Evolutionary conservation across 139 green algal species (phyloP).

Genomic region (Micractinium sp.): DNA sequence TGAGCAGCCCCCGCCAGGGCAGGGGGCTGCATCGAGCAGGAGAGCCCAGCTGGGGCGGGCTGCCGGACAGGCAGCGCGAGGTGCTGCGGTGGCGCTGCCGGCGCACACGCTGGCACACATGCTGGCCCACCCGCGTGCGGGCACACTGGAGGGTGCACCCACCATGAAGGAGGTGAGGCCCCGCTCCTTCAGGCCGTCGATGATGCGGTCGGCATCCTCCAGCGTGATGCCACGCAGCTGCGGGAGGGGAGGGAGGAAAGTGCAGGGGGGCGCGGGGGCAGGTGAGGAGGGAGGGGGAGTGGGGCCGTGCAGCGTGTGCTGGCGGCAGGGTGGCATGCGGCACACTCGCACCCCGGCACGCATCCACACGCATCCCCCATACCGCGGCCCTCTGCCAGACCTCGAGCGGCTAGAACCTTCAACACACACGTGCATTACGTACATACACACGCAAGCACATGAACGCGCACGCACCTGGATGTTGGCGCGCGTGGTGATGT

Average conservation of each 20-base stretch:
- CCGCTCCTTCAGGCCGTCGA: constrained; percentile 63
- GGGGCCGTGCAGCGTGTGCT: neutral
- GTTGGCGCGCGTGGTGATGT: constrained; percentile 98
- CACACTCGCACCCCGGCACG: no score
- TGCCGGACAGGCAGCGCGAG: no score
- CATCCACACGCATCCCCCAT: no score
- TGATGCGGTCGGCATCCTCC: constrained; percentile 70
- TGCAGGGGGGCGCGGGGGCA: neutral
- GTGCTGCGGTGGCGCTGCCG: no score
- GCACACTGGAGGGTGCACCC: no score
- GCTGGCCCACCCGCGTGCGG: no score
- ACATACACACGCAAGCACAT: neutral
- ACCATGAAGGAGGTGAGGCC: constrained; percentile 84
- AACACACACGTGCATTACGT: neutral
- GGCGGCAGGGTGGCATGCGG: neutral
- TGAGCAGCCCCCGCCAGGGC: no score
- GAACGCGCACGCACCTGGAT: constrained; percentile 68
- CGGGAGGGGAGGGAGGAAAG: neutral
- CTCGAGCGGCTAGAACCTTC: neutral
- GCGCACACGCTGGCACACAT: no score
- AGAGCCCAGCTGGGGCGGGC: no score
- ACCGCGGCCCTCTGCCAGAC: no score
- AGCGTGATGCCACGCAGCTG: constrained; percentile 89
- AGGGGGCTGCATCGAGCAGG: no score
- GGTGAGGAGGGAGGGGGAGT: neutral